Percentiles rank a stretch among this genome's conserved stretches.
phyloP scores from a whole-genome alignment of 1,284 basidiomycete species.

The Tilletia indica region DNA sequence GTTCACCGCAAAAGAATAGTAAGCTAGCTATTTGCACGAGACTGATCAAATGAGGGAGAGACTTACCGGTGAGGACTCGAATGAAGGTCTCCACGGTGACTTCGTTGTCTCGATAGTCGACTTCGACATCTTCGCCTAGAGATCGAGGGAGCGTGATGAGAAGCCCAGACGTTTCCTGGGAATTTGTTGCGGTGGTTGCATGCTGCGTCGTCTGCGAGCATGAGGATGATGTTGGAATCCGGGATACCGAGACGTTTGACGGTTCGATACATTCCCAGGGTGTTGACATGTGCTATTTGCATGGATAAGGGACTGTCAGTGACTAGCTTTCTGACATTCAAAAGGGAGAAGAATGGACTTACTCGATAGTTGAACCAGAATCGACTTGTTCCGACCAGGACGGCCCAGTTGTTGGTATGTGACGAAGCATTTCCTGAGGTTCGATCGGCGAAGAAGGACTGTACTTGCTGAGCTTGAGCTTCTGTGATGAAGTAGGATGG shows the following conservation, averaged over 20 bases:
- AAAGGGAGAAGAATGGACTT: conserved; percentile 52
- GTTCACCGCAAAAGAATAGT: neutral
- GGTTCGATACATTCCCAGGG: conserved; percentile 96
- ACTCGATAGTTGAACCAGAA: conserved; percentile 99
- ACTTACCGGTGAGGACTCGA: conserved; percentile 76
- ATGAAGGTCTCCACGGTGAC: conserved; percentile 96
- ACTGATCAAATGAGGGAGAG: conserved; percentile 18
- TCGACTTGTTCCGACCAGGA: conserved; percentile 85
- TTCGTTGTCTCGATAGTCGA: conserved; percentile 96
- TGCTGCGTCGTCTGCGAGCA: conserved; percentile 94
- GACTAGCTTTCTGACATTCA: neutral
- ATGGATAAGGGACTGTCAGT: conserved; percentile 1
- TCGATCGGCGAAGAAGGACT: conserved; percentile 22
- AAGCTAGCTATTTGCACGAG: neutral
- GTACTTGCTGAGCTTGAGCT: conserved; percentile 25
- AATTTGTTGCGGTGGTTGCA: conserved; percentile 91
- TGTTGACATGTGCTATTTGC: conserved; percentile 85
- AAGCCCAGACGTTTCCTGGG: conserved; percentile 85
- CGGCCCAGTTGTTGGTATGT: conserved; percentile 91
- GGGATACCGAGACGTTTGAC: conserved; percentile 97
- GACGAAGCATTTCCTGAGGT: neutral
- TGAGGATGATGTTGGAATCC: conserved; percentile 96
- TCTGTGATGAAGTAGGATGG: conserved; percentile 26
- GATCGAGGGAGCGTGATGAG: conserved; percentile 72
- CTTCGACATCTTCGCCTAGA: conserved; percentile 97